phyloP scores from a whole-genome alignment of 345 rosid genomes.

The Erucastrum elatum region DNA sequence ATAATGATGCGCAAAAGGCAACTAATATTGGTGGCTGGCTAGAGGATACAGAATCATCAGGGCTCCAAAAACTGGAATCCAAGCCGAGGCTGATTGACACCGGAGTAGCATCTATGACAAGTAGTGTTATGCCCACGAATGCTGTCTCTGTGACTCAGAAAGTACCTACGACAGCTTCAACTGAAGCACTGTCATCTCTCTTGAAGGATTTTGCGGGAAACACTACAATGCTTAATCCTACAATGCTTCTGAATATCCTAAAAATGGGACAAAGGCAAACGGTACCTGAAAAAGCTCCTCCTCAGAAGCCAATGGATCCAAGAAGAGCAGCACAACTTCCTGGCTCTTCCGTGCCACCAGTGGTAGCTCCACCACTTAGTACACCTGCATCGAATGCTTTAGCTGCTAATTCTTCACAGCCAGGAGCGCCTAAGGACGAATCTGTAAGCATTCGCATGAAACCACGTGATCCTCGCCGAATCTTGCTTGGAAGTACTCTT shows the following conservation, averaged over 20 bases:
- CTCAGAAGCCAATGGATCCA: slow-evolving; percentile 38
- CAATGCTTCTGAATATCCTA: slow-evolving; percentile 62
- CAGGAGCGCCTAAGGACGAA: slow-evolving; percentile 63
- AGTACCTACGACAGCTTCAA: slow-evolving; percentile 33
- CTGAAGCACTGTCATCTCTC: slow-evolving; percentile 44
- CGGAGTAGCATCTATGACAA: slow-evolving; percentile 39
- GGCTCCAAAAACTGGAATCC: slow-evolving; percentile 39
- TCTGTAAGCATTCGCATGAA: slow-evolving; percentile 80
- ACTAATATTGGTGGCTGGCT: slow-evolving; percentile 68
- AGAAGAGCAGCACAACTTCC: slow-evolving; percentile 46
- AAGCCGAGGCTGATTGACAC: slow-evolving; percentile 48
- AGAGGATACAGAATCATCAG: slow-evolving; percentile 49
- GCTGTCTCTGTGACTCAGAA: slow-evolving; percentile 44
- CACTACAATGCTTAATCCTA: slow-evolving; percentile 81
- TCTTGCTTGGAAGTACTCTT: slow-evolving; percentile 58
- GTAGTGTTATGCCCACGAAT: slow-evolving; percentile 39
- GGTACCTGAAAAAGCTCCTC: slow-evolving; percentile 42
- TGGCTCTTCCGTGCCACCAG: slow-evolving; percentile 45
- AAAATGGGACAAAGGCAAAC: slow-evolving; percentile 75
- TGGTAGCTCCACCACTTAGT: slow-evolving; percentile 43
- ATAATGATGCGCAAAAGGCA: slow-evolving; percentile 42
- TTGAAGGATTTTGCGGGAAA: slow-evolving; percentile 30
- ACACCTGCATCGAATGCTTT: slow-evolving; percentile 42
- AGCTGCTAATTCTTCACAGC: slow-evolving; percentile 49
- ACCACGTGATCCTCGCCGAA: slow-evolving; percentile 97